Conservation (phyloP, 768 basidiomycete genomes). For the Guyanaporus albipodus region DNA sequence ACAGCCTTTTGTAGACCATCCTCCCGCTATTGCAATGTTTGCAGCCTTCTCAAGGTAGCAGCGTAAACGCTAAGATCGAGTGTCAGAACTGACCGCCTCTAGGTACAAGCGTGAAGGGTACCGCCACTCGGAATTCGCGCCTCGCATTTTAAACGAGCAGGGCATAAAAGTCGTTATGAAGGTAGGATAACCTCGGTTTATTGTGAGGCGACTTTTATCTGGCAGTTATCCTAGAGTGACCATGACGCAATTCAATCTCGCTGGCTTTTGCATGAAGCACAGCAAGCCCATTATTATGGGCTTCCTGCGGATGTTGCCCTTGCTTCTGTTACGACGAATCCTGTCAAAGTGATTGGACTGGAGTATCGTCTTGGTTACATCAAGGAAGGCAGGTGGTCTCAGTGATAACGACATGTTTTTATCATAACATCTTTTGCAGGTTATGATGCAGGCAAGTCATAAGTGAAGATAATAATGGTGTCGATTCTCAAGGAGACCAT, state of each 20-base stretch:
- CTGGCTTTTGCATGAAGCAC: slow-evolving; percentile 78
- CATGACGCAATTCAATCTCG: slow-evolving; percentile 66
- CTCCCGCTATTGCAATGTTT: slow-evolving; percentile 72
- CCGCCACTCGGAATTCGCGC: slow-evolving; percentile 54
- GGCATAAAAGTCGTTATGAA: slow-evolving; percentile 53
- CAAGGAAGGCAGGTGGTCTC: slow-evolving; percentile 42
- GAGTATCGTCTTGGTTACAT: slow-evolving; percentile 79
- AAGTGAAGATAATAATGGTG: neutral
- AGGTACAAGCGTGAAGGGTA: slow-evolving; percentile 58
- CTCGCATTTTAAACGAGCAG: slow-evolving; percentile 47
- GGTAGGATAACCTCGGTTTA: slow-evolving; percentile 21
- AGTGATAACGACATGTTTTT: neutral
- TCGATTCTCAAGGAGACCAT: neutral
- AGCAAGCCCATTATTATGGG: slow-evolving; percentile 80
- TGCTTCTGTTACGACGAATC: slow-evolving; percentile 66
- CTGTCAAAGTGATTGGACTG: slow-evolving; percentile 73
- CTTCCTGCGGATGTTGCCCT: slow-evolving; percentile 67
- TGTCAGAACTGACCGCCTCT: neutral
- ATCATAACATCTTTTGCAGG: slow-evolving; percentile 35
- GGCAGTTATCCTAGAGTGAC: slow-evolving; percentile 48
- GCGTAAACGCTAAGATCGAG: neutral
- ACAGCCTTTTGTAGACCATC: slow-evolving; percentile 31
- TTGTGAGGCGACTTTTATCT: neutral
- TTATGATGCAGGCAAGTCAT: slow-evolving; percentile 56
- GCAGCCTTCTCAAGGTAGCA: slow-evolving; percentile 48